phyloP scores from a whole-genome alignment of 257 asterid species.

The Datura wrightii region DNA sequence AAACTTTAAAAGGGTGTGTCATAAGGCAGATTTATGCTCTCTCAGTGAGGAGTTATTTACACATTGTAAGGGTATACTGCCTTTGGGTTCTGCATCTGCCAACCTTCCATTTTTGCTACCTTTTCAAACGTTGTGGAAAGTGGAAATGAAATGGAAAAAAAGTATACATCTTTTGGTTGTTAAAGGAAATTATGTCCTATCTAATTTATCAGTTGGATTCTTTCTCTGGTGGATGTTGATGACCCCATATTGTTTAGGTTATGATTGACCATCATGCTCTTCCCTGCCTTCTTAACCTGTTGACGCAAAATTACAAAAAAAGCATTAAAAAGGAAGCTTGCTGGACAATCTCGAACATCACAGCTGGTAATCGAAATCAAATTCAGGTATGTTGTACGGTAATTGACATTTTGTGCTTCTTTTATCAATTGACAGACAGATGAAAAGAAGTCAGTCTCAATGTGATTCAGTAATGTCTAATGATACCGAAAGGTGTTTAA shows the following conservation, averaged over 20 bases:
- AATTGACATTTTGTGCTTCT: background rate
- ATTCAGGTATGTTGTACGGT: constrained; percentile 58
- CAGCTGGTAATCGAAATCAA: constrained; percentile 80
- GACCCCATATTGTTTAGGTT: constrained; percentile 49
- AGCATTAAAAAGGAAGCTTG: constrained; percentile 90
- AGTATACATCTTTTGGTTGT: background rate
- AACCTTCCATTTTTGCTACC: background rate
- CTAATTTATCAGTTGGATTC: constrained; percentile 10
- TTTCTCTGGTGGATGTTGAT: background rate
- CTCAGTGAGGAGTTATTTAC: background rate
- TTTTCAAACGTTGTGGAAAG: background rate
- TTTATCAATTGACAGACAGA: background rate
- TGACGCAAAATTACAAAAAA: constrained; percentile 64
- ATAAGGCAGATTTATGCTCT: background rate
- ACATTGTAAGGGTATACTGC: background rate
- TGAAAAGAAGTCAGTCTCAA: constrained; percentile 2
- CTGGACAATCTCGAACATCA: constrained; percentile 88
- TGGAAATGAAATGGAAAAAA: background rate
- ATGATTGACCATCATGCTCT: constrained; percentile 72
- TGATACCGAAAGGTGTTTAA: constrained; percentile 7
- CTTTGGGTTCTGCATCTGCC: background rate
- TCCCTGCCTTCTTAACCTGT: constrained; percentile 62
- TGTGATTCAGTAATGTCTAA: constrained; percentile 16
- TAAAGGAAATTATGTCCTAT: background rate
- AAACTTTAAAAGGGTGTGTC: background rate